These are phyloP conservation scores for Parachaetomium inaequale DNA, from an alignment of 495 filamentous ascomycete species.

Conservation along the genomic window DNA sequence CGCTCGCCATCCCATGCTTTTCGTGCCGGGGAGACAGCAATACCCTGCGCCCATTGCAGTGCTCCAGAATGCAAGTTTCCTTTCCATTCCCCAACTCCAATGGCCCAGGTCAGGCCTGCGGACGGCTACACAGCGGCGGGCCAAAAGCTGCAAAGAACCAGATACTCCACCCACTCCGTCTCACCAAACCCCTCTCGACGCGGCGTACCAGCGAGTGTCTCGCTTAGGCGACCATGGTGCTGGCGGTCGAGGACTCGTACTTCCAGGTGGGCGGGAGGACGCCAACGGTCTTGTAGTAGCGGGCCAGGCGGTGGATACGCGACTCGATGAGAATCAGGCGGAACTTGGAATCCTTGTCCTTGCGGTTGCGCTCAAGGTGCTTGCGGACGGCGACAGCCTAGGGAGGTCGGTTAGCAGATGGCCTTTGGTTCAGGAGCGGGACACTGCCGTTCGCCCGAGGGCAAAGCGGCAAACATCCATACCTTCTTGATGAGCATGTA, in stretches of 20 bases:
- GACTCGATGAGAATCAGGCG: constrained; percentile 99
- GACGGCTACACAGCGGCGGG: constrained; percentile 12
- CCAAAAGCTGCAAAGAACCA: constrained; percentile 24
- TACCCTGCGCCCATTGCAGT: constrained; percentile 19
- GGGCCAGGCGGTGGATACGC: constrained; percentile 95
- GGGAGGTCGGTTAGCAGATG: constrained; percentile 15
- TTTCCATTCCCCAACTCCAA: constrained; percentile 38
- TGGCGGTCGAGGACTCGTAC: constrained; percentile 74
- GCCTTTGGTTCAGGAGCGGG: background rate
- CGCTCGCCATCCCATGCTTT: constrained; percentile 14
- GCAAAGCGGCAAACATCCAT: constrained; percentile 18
- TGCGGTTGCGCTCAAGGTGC: constrained; percentile 99
- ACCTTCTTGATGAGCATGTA: constrained; percentile 99
- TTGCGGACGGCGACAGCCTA: constrained; percentile 98
- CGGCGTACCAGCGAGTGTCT: constrained; percentile 3
- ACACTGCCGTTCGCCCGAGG: background rate
- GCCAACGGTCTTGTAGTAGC: constrained; percentile 97
- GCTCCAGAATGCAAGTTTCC: constrained; percentile 33
- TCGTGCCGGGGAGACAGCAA: constrained; percentile 10
- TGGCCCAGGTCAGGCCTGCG: constrained; percentile 16
- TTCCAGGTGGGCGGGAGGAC: constrained; percentile 97
- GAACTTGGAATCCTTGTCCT: constrained; percentile 99
- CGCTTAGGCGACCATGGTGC: constrained; percentile 61
- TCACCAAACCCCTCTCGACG: constrained; percentile 20
- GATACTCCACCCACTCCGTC: constrained; percentile 1